Percentiles rank a stretch among this genome's conserved stretches.
Conservation (phyloP, 306 rosid genomes). For the Medicago ruthenica region DNA sequence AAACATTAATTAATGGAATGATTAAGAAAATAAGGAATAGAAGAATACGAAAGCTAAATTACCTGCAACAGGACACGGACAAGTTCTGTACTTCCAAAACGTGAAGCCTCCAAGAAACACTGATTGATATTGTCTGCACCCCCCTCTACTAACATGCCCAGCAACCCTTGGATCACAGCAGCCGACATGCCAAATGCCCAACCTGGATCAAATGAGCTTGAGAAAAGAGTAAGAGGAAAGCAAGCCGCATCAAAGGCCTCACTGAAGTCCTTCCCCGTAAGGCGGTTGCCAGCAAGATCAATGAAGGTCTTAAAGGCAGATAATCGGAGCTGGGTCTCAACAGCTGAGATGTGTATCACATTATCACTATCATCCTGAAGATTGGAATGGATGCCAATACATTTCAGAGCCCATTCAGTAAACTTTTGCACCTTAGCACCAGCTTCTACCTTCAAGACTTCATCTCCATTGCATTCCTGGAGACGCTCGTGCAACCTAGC, state of each 20-base stretch:
- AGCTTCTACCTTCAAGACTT: slow-evolving; percentile 88
- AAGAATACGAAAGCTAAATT: slow-evolving; percentile 27
- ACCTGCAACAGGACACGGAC: slow-evolving; percentile 91
- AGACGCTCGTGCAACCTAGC: slow-evolving; percentile 86
- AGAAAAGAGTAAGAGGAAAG: slow-evolving; percentile 89
- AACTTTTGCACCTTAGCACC: slow-evolving; percentile 84
- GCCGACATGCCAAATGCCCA: slow-evolving; percentile 86
- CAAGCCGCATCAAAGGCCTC: slow-evolving; percentile 98
- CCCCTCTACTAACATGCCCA: slow-evolving; percentile 83
- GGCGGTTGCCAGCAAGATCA: slow-evolving; percentile 88
- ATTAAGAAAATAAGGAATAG: slow-evolving; percentile 22
- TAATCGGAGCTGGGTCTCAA: slow-evolving; percentile 82
- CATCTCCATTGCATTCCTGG: slow-evolving; percentile 91
- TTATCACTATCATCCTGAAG: slow-evolving; percentile 61
- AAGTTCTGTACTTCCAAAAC: slow-evolving; percentile 90
- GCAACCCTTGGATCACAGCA: slow-evolving; percentile 79
- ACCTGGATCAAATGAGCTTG: slow-evolving; percentile 82
- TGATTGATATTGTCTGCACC: slow-evolving; percentile 94
- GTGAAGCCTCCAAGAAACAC: slow-evolving; percentile 92
- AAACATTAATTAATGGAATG: slow-evolving; percentile 3
- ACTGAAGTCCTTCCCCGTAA: slow-evolving; percentile 85
- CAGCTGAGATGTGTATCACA: slow-evolving; percentile 59
- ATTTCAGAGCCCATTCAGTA: slow-evolving; percentile 92
- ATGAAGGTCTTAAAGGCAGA: slow-evolving; percentile 81
- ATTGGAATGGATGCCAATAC: slow-evolving; percentile 82